These are phyloP conservation scores for Ceriops tagal DNA, from an alignment of 345 rosid genomes.

Conservation along the genomic window DNA sequence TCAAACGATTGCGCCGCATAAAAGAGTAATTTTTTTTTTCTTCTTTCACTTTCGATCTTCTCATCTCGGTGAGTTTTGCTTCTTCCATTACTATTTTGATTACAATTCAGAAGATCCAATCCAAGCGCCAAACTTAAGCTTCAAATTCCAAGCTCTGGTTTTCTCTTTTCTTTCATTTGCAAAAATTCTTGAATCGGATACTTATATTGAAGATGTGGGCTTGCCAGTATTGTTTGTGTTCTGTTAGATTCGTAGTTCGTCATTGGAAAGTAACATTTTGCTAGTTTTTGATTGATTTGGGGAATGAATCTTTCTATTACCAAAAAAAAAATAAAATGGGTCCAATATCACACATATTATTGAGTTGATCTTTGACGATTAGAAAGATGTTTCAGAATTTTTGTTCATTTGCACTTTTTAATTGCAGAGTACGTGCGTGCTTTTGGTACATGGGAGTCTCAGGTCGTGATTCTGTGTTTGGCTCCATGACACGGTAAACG, in stretches of 20 bases:
- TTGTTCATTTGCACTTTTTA: neutral
- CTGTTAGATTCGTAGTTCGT: neutral
- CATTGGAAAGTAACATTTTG: neutral
- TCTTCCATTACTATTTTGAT: neutral
- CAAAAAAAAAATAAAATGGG: no score
- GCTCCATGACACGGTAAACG: neutral
- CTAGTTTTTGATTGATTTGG: neutral
- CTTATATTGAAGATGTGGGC: neutral
- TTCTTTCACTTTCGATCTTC: neutral
- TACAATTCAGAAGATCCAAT: neutral
- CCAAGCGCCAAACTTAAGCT: neutral
- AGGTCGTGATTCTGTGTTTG: neutral
- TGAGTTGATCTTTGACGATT: neutral
- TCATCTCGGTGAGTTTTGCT: slow-evolving; percentile 1
- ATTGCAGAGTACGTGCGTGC: neutral
- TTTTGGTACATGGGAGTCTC: neutral
- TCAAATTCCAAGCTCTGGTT: neutral
- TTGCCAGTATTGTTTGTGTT: neutral
- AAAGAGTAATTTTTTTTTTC: neutral
- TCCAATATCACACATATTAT: neutral
- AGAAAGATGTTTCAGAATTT: neutral
- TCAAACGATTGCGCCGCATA: neutral
- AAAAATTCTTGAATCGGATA: neutral
- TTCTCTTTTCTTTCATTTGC: neutral
- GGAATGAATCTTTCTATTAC: neutral